Evolutionary conservation across 352 stramenopile species (phyloP).

Genomic region (Globisporangium orthogonon): DNA sequence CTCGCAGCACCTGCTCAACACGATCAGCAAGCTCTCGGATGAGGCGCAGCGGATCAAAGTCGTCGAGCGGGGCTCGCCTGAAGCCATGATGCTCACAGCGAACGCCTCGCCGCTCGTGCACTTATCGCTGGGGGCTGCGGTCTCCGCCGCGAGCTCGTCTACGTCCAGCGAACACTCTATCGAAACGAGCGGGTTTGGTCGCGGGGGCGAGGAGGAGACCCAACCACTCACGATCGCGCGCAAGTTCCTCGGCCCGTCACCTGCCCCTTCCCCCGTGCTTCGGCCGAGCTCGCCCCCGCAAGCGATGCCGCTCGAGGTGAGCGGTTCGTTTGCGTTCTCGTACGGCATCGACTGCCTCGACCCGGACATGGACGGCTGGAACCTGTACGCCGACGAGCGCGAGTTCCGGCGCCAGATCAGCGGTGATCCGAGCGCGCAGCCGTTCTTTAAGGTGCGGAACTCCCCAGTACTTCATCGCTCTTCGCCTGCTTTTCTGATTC

Average conservation of each 20-base stretch:
- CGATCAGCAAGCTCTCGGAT: slow-evolving; percentile 54
- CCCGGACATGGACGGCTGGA: slow-evolving; percentile 62
- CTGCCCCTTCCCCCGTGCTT: slow-evolving; percentile 33
- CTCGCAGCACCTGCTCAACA: slow-evolving; percentile 32
- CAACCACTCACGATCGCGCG: neutral
- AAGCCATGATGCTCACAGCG: neutral
- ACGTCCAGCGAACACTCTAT: slow-evolving; percentile 1
- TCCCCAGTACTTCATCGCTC: too few species aligned
- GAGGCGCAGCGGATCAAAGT: slow-evolving; percentile 47
- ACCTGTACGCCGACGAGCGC: slow-evolving; percentile 62
- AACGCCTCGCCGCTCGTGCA: slow-evolving; percentile 1
- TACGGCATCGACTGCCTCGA: slow-evolving; percentile 37
- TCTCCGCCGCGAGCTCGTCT: neutral
- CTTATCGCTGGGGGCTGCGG: slow-evolving; percentile 5
- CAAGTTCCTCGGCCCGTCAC: slow-evolving; percentile 18
- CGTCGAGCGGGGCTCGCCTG: slow-evolving; percentile 11
- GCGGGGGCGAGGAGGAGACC: slow-evolving; percentile 2
- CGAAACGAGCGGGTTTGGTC: slow-evolving; percentile 1
- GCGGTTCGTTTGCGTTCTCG: slow-evolving; percentile 63
- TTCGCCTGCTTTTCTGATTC: too few species aligned
- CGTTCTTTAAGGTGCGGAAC: slow-evolving; percentile 57
- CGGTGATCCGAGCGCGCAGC: slow-evolving; percentile 42
- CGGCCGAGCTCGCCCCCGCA: slow-evolving; percentile 21
- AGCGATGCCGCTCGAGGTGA: slow-evolving; percentile 34
- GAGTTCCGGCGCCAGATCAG: slow-evolving; percentile 79